Base-by-base conservation (phyloP, 1,284 basidiomycete genomes). In the Leccinum fallax region DNA sequence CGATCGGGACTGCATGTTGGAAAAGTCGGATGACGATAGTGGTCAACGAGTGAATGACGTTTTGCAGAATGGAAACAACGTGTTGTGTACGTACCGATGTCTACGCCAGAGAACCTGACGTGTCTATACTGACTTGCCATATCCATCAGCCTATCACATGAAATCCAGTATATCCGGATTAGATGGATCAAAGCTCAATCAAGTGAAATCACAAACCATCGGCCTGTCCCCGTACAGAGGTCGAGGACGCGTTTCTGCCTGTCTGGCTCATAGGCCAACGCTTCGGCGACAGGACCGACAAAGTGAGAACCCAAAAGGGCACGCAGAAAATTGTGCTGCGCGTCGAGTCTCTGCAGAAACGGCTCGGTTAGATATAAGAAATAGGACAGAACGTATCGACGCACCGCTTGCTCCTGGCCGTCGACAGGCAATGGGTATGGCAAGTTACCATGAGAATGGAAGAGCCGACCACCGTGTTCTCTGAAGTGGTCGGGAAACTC, bases 341-440 rank as follows among this genome's bases (percentile, higher is more conserved):
- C 76, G 55, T 81, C 81, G 57, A 81, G 74, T 64, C 88, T 78
- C 88, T 90, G 67, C 7, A 15, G 43, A 63, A 61, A 61, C 58
- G 48, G 40, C 26, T 11, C 24, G 21, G 60, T 19, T 40, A 60
- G 16, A 15, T 16, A 16, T 2, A 19, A 15, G 21, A 38, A 6
- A 30, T 32, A 2, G 9, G 19, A 19, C 34, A 43, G 57, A 38
- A 15, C 62, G 55, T 48, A 53, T 16, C 19, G 36, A 76, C 79
- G 53, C 69, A 90, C 89, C 74, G 81, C 74, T 71, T 85, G 85
- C 71, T 91, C 89, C 13, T 77, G 76, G 34, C 81, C 79, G 73
- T 91, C 89, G 5, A 85, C 85, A 53, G 89, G 89, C 59, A 91
- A 75, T 30, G 85, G 86, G 70, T 90, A 90, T 60, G 83, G 85